Base-by-base conservation (phyloP, 768 basidiomycete species). In the Tulasnella sp. region DNA sequence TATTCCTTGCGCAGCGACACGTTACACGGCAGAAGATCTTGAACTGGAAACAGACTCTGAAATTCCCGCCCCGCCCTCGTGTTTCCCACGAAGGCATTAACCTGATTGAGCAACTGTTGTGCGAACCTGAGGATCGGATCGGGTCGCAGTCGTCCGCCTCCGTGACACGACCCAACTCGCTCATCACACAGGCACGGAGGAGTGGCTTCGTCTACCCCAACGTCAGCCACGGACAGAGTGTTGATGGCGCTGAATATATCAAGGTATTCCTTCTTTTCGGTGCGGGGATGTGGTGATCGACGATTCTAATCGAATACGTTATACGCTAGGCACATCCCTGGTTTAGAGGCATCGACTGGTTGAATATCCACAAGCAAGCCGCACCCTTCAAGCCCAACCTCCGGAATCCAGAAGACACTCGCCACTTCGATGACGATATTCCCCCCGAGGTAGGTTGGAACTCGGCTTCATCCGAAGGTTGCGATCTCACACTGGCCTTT, bases 21-120 rank as follows among this genome's bases (percentile, higher is more conserved):
- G 81, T 90, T 66, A 97, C 93, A 54, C 78, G 93, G 59, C 90
- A 96, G 73, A 98, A 94, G 75, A 97, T 98, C 69, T 74, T 97
- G 65, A 92, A 92, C 72, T 98, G 93, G 92, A 83, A 82, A 61
- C 83, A 84, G 67, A 79, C 84, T 23, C 76, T 97, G 62, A 83
- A 84, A 59, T 98, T 97, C 70, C 91, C 93, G 4, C 69, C 80
- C 25, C 79, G 82, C 60, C 91, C 91, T 59, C 79, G 76, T 58
- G 83, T 93, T 57, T 91, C 91, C 49, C 80, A 81, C 67, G 88
- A 90, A 70, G 92, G 84, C 50, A 77, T 88, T 61, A 83, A 83
- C 71, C 74, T 97, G 65, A 87, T 98, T 79, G 78, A 84, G 65
- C 82, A 81, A 63, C 76, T 97, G 23, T 80, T 97, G 31, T 97